Evolutionary conservation across 2,329 filamentous ascomycete genomes (phyloP), one percentile per base, ranked within the genome.

Genomic region (Thelonectria olida): DNA sequence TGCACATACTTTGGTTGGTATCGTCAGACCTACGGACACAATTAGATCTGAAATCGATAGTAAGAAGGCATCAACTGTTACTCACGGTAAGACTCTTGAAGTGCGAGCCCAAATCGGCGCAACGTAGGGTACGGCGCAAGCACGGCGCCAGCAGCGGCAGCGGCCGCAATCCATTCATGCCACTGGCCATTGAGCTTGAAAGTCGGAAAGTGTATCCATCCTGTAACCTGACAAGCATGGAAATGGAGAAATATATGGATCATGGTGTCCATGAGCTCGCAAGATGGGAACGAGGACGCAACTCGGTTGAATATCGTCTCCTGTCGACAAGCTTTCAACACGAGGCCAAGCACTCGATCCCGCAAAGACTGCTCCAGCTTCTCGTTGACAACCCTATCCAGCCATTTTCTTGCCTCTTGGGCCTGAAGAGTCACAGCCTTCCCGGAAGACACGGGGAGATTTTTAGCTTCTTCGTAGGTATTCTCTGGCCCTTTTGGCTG

Each of bases 261-360:
- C 56, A 90, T 78, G 9, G 83, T 86, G 66, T 90, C 88, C 61
- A 90, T 78, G 3, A 87, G 73, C 20, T 86, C 84, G 17, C 86
- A 81, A 1, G 86, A 87, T 0, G 88, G 87, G 64, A 91, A 91
- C 0, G 88, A 88, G 1, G 81, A 84, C 17, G 83, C 85, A 19
- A 87, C 84, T 50, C 79, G 83, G 61, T 72, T 82, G 75, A 75
- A 83, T 76, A 74, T 84, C 68, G 77, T 76, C 64, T 79, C 79
- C 38, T 79, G 79, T 47, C 83, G 84, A 67, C 85, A 89, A 4
- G 84, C 87, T 50, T 82, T 81, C 34, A 92, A 76, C 1, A 92
- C 84, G 59, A 91, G 82, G 10, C 85, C 88, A 56, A 92, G 78
- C 1, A 91, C 82, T 47, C 82, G 83, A 72, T 92, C 90, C 4